phyloP scores from a whole-genome alignment of 1,284 basidiomycete species.

The Cystobasidium slooffiae region DNA sequence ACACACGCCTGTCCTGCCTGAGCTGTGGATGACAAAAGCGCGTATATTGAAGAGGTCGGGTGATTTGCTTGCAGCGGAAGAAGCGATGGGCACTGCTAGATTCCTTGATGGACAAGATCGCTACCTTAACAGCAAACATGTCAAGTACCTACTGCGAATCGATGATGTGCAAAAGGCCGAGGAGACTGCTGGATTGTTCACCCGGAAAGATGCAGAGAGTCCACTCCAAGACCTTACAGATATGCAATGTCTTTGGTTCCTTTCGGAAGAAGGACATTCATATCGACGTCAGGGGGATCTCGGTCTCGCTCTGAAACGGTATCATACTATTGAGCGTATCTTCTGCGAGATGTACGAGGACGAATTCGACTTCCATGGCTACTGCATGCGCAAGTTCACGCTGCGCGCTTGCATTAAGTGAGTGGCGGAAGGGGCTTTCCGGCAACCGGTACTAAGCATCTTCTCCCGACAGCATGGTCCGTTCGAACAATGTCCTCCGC shows the following conservation, averaged over 20 bases:
- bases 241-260: constrained; percentile 92
- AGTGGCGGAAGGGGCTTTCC: constrained; percentile 46
- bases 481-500: constrained; percentile 80
- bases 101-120: constrained; percentile 91
- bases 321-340: constrained; percentile 73
- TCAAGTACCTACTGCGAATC: constrained; percentile 85
- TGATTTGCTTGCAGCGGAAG: constrained; percentile 74
- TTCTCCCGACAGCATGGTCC: constrained; percentile 65
- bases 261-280: constrained; percentile 80
- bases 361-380: constrained; percentile 97
- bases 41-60: constrained; percentile 86
- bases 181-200: constrained; percentile 77
- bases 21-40: constrained; percentile 82
- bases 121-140: constrained; percentile 92
- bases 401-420: constrained; percentile 82
- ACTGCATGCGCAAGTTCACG: constrained; percentile 87
- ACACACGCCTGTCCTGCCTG: constrained; percentile 93
- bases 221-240: constrained; percentile 86
- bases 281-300: constrained; percentile 69
- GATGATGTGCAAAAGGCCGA: constrained; percentile 76
- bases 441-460: constrained; percentile 21
- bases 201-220: constrained; percentile 84
- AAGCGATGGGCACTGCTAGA: constrained; percentile 79
- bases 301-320: constrained; percentile 86
- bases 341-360: constrained; percentile 92